These are phyloP conservation scores for Andrographis paniculata DNA, from an alignment of 305 asterid genomes.

Conservation along the genomic window DNA sequence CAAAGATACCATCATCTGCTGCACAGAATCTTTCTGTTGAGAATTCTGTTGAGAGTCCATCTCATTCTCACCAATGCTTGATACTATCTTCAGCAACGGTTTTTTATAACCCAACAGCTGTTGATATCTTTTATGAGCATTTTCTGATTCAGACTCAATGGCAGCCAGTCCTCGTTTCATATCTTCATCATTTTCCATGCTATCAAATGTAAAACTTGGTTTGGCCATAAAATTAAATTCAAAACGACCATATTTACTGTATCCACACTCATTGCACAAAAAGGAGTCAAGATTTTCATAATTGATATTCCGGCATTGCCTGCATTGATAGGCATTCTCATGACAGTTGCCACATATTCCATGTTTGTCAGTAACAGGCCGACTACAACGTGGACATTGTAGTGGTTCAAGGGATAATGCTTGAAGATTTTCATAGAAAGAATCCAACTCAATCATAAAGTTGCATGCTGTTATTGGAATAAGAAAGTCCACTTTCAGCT, in stretches of 20 bases:
- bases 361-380: constrained; percentile 95
- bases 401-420: constrained; percentile 97
- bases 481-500: constrained; percentile 92
- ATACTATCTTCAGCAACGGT: constrained; percentile 92
- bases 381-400: constrained; percentile 99
- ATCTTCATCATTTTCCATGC: constrained; percentile 99
- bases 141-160: constrained; percentile 95
- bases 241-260: constrained; percentile 97
- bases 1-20: constrained; percentile 98
- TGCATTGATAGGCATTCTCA: constrained; percentile 99
- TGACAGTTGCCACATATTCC: constrained; percentile 96
- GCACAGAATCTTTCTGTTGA: constrained; percentile 99
- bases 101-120: constrained; percentile 99
- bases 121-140: constrained; percentile 97
- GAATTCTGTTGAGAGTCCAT: constrained; percentile 99
- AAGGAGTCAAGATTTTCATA: constrained; percentile 98
- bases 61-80: constrained; percentile 98
- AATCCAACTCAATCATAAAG: constrained; percentile 98
- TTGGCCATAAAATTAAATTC: constrained; percentile 98
- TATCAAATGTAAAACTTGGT: constrained; percentile 96
- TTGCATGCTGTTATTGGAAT: constrained; percentile 97
- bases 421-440: constrained; percentile 97
- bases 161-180: constrained; percentile 97
- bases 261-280: constrained; percentile 98
- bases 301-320: constrained; percentile 98